Conservation (phyloP, 140 eudicot species). For the Anethum foeniculum region DNA sequence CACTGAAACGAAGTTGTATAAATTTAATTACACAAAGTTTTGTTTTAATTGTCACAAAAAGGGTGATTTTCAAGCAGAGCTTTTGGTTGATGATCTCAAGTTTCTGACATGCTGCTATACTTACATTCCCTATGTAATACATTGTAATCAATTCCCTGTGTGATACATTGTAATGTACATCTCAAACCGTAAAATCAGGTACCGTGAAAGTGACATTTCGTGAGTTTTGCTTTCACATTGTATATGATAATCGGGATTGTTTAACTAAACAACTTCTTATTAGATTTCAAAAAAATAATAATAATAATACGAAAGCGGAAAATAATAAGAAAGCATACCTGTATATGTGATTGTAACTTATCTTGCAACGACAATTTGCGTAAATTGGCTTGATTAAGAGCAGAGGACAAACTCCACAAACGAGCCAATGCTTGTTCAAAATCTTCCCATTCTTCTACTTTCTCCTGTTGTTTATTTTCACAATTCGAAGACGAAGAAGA, state of each 20-base stretch:
- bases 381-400: conserved; percentile 53
- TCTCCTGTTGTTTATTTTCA: conserved; percentile 21
- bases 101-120: background rate
- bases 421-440: conserved; percentile 83
- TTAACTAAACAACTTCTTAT: background rate
- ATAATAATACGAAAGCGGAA: background rate
- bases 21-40: background rate
- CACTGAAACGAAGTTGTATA: background rate
- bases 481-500: conserved; percentile 13
- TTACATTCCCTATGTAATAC: background rate
- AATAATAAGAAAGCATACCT: conserved; percentile 26
- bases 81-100: background rate
- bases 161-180: background rate
- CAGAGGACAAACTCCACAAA: conserved; percentile 66
- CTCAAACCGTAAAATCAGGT: no score
- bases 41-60: background rate
- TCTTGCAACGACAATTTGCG: conserved; percentile 43
- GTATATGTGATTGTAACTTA: conserved; percentile 45
- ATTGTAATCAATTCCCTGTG: background rate
- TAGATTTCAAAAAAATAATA: no score
- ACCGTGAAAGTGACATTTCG: no score
- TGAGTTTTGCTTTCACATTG: no score
- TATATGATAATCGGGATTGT: no score
- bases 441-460: conserved; percentile 73
- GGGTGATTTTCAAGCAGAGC: background rate